Base-by-base conservation (phyloP, 2,329 filamentous ascomycete species). In the Trichoderma asperellum region DNA sequence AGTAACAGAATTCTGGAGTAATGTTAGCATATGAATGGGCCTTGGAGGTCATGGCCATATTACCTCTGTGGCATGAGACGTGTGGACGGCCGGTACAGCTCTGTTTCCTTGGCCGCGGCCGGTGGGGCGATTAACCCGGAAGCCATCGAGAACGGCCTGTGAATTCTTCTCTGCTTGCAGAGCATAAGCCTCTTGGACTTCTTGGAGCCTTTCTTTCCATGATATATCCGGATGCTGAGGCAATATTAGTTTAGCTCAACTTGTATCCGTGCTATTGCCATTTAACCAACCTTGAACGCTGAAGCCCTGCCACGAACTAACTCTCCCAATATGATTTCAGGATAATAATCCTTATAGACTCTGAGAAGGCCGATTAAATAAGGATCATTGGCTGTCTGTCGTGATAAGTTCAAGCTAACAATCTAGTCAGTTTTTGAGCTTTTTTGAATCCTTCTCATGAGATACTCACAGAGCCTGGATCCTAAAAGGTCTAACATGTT, bases 321-420 rank as follows among this genome's bases (percentile, higher is more conserved):
- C 72, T 91, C 90, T 27, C 91, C 92, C 16, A 95, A 86, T 70
- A 96, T 92, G 67, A 96, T 92, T 77, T 97, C 93, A 0, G 93
- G 93, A 75, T 95, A 96, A 79, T 95, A 96, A 77, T 95, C 93
- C 77, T 96, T 96, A 82, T 91, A 96, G n/a, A 95, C 88, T 68
- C 91, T 87, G 61, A 96, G 82, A 21, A 97, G 83, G 3, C 92
- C 92, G 47, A 91, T 85, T 43, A 97, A 82, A 63, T 89, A 86
- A 60, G 90, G 91, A 68, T 97, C 93, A 75, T 92, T 91, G 21
- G 90, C 90, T 5, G 84, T 86, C 74, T 88, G 86, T 55, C 88
- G 81, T 2, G 87, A 86, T 40, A 90, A 77, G 47, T 83, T 82
- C 71, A 91, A 81, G 61, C 88, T 90, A 49, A 49, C 24, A 27